Evolutionary conservation across 129 eudicot species (phyloP), one percentile per base, ranked within the genome.

Genomic region (Arctium minus): DNA sequence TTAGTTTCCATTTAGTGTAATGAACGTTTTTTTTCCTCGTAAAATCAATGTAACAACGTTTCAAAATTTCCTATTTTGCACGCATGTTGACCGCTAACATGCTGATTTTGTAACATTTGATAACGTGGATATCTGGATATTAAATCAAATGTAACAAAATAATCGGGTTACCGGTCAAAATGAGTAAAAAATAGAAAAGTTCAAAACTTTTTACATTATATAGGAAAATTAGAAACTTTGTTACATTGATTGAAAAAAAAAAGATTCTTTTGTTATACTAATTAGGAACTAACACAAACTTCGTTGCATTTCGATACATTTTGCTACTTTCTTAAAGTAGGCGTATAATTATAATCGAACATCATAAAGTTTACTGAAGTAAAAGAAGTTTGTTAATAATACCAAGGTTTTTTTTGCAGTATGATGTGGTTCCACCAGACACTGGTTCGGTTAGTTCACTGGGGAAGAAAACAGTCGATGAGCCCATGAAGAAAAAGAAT

Each of bases 391-490:
- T 46, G 67, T 71, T 80, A 37, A 72, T 60, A 62, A 17, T 60
- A 50, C 78, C n/a, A 29, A 72, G 15, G 27, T 36, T 77, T 81
- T 77, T 81, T 30, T 75, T 80, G 48, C 92, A 96, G 99, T 96
- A 72, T 80, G 99, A 96, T 88, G 99, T 93, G 31, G 94, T 96
- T 80, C 94, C 97, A 75, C 91, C 97, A 1, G 99, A 93, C 77
- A 90, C 91, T 30, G 91, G 86, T 73, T 96, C 99, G 0, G 96
- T 96, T 7, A 96, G 98, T 79, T 96, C 99, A 53, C 80, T 90
- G 8, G 98, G 99, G 42, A 93, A 89, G 84, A 92, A 85, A 80
- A 86, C 89, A 11, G 76, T 79, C 6, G 80, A 93, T 13, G 98
- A 92, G 71, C 90, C 91, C 39, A 75, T 84, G 31, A 96, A 92